Conservation (phyloP, 306 rosid genomes). For the Cicer cuneatum region DNA sequence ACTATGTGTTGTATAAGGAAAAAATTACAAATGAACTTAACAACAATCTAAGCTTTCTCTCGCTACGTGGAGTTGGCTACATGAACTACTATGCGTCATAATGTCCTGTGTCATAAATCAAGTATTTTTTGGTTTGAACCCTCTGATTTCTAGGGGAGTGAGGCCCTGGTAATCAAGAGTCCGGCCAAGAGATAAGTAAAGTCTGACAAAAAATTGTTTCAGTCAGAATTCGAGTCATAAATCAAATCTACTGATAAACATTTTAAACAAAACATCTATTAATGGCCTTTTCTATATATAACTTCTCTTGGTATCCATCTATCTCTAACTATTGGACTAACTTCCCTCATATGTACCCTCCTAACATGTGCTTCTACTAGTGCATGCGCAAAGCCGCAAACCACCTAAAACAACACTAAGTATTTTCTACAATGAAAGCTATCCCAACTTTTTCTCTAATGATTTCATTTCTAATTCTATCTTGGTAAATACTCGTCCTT, state of each 20-base stretch:
- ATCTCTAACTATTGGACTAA: background rate
- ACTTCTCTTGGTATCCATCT: background rate
- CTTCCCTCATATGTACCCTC: background rate
- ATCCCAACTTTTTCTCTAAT: background rate
- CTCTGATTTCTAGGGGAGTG: too few species aligned
- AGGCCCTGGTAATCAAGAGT: too few species aligned
- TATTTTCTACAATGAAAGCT: background rate
- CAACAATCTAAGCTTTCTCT: background rate
- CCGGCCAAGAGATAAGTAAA: too few species aligned
- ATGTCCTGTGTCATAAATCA: background rate
- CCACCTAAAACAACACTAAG: background rate
- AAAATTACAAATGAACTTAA: constrained; percentile 6
- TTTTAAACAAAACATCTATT: background rate
- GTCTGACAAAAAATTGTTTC: too few species aligned
- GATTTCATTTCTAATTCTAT: background rate
- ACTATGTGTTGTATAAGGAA: background rate
- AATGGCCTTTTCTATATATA: background rate
- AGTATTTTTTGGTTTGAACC: background rate
- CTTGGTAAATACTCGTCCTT: background rate
- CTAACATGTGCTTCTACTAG: background rate
- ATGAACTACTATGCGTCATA: background rate
- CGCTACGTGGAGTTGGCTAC: background rate
- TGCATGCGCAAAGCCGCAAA: background rate
- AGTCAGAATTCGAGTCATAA: background rate
- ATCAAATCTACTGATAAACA: background rate